phyloP scores from a whole-genome alignment of 106 monocot genomes.

The Cymbidium sinense region DNA sequence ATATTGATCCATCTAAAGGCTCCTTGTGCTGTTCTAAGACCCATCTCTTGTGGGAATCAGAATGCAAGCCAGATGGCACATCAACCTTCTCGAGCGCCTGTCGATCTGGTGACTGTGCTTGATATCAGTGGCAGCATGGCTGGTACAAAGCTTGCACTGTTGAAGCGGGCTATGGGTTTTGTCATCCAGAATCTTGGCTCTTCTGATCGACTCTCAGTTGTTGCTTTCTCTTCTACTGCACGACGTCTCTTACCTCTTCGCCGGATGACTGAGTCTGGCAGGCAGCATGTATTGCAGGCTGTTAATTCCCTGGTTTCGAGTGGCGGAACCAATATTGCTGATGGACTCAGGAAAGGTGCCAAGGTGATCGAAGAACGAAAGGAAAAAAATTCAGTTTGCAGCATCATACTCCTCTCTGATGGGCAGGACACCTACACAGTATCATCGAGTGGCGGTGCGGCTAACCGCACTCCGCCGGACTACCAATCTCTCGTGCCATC shows the following conservation, averaged over 20 bases:
- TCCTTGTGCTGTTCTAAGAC: constrained; percentile 25
- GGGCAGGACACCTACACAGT: constrained; percentile 83
- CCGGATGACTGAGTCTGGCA: constrained; percentile 65
- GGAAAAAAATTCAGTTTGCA: constrained; percentile 66
- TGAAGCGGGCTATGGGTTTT: constrained; percentile 87
- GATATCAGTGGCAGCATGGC: constrained; percentile 96
- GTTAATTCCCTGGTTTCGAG: constrained; percentile 53
- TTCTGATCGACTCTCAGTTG: constrained; percentile 67
- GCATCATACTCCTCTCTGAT: constrained; percentile 88
- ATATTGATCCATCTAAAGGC: constrained; percentile 76
- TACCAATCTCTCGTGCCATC: constrained; percentile 48
- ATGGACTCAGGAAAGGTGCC: constrained; percentile 61
- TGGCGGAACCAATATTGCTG: constrained; percentile 90
- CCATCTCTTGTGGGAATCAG: background rate
- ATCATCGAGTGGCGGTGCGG: constrained; percentile 7
- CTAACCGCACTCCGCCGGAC: constrained; percentile 10
- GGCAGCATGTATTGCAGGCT: constrained; percentile 67
- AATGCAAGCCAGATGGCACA: background rate
- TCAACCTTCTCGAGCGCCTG: constrained; percentile 45
- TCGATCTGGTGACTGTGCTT: constrained; percentile 83
- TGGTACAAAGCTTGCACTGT: constrained; percentile 82
- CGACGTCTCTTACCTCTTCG: constrained; percentile 67
- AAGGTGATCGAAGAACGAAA: constrained; percentile 74
- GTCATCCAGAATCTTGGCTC: constrained; percentile 85
- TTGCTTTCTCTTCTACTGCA: constrained; percentile 83